Percentiles rank a stretch among this genome's conserved stretches.
phyloP scores from a whole-genome alignment of 2,329 filamentous ascomycete genomes.

The Fusarium sp. region DNA sequence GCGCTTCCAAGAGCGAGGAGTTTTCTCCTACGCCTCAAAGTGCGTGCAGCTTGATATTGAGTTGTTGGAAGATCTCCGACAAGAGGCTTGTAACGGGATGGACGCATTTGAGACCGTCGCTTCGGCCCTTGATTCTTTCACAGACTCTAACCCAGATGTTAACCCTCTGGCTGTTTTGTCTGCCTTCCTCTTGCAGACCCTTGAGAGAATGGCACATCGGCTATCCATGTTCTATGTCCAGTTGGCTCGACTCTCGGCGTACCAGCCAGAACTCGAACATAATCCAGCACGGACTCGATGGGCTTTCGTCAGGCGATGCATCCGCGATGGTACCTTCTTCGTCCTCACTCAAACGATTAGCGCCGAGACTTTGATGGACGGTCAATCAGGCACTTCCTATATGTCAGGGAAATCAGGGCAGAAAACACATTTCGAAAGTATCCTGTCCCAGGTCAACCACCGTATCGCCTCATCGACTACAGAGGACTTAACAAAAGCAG shows the following conservation, averaged over 20 bases:
- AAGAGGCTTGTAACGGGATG: slow-evolving; percentile 68
- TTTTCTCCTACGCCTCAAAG: slow-evolving; percentile 65
- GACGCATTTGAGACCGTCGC: slow-evolving; percentile 67
- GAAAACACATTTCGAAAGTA: slow-evolving; percentile 41
- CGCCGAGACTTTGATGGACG: slow-evolving; percentile 1
- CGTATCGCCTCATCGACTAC: slow-evolving; percentile 6
- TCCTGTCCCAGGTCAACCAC: slow-evolving; percentile 39
- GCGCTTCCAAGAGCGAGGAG: slow-evolving; percentile 66
- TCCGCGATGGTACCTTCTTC: slow-evolving; percentile 68
- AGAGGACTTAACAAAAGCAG: background rate
- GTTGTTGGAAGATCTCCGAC: slow-evolving; percentile 67
- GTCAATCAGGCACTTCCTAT: slow-evolving; percentile 24
- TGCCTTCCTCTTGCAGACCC: slow-evolving; percentile 65
- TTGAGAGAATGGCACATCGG: slow-evolving; percentile 67
- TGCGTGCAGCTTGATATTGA: slow-evolving; percentile 67
- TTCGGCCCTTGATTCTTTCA: slow-evolving; percentile 14
- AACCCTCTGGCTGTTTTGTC: slow-evolving; percentile 59
- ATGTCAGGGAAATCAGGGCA: slow-evolving; percentile 29
- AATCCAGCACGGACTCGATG: slow-evolving; percentile 68
- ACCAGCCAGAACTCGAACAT: slow-evolving; percentile 65
- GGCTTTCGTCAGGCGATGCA: slow-evolving; percentile 63
- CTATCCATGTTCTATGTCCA: slow-evolving; percentile 67
- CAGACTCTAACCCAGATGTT: slow-evolving; percentile 56
- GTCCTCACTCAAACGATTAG: slow-evolving; percentile 58
- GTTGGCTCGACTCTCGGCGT: slow-evolving; percentile 64